These are phyloP conservation scores for Aspergillus nomiae DNA, from an alignment of 2,329 filamentous ascomycete species.

Conservation along the genomic window DNA sequence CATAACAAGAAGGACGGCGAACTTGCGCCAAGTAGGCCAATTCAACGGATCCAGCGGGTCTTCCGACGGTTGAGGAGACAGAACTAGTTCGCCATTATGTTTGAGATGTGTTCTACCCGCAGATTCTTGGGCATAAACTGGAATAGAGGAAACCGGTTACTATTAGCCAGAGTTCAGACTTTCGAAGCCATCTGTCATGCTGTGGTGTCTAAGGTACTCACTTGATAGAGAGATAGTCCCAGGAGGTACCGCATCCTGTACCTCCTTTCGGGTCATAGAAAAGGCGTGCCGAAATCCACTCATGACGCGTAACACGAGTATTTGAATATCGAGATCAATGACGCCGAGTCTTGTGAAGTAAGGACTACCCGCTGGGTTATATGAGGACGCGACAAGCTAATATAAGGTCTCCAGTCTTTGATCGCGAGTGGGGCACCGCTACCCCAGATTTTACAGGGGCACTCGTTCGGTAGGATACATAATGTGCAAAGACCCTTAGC, in stretches of 20 bases:
- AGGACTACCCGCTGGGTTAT: background rate
- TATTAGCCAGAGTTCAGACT: background rate
- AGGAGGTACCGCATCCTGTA: constrained; percentile 8
- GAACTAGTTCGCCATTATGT: constrained; percentile 9
- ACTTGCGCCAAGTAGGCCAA: constrained; percentile 13
- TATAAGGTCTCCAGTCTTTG: background rate
- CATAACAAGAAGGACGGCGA: constrained; percentile 5
- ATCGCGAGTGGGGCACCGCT: background rate
- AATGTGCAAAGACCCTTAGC: background rate
- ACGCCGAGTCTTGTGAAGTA: background rate
- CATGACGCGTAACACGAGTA: background rate
- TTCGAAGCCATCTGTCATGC: background rate
- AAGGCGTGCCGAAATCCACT: constrained; percentile 12
- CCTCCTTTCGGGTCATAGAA: constrained; percentile 10
- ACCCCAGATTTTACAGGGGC: background rate
- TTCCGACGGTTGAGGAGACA: constrained; percentile 11
- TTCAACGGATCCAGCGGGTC: constrained; percentile 12
- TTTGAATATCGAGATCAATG: too few relatives aligned
- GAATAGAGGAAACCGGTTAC: background rate
- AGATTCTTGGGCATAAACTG: constrained; percentile 6
- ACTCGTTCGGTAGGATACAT: background rate
- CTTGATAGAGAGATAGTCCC: constrained; percentile 11
- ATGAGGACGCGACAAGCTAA: background rate
- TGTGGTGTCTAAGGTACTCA: background rate
- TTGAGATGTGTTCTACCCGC: background rate